Evolutionary conservation across 805 yeast species (phyloP).

Genomic region (Candida railenensis): DNA sequence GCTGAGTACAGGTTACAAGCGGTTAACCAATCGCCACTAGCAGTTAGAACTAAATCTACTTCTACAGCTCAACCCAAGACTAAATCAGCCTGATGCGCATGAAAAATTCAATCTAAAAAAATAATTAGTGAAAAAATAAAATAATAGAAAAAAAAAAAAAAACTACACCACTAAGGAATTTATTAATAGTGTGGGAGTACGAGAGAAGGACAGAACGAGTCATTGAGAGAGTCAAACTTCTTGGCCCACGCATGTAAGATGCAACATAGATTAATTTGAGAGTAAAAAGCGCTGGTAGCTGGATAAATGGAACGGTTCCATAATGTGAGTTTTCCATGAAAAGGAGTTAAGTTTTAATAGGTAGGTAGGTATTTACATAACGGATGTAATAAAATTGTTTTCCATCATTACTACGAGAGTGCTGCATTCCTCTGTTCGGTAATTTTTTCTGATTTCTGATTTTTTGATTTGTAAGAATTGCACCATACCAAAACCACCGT

Average conservation of each 20-base stretch:
- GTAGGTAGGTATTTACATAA: background rate
- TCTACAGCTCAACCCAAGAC: background rate
- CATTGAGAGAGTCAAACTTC: background rate
- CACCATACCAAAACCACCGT: background rate
- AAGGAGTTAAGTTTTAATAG: background rate
- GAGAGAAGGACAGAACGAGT: too few species aligned
- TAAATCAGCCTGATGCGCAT: background rate
- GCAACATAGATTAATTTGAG: background rate
- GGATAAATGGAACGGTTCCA: background rate
- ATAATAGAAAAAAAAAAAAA: background rate
- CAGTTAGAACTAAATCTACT: conserved; percentile 18
- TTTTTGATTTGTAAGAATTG: background rate
- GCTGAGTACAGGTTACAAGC: conserved; percentile 45
- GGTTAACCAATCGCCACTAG: conserved; percentile 41
- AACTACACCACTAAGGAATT: too few species aligned
- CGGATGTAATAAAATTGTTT: background rate
- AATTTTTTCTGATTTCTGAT: background rate
- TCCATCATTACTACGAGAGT: too few species aligned
- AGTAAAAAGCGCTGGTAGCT: background rate
- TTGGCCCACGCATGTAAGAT: background rate
- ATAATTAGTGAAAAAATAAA: background rate
- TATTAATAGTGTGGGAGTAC: too few species aligned
- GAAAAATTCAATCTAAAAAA: background rate
- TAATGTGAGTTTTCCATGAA: background rate
- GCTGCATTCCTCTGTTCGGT: background rate